Conservation (phyloP, 2,329 filamentous ascomycete genomes). For the Clarireedia paspali region DNA sequence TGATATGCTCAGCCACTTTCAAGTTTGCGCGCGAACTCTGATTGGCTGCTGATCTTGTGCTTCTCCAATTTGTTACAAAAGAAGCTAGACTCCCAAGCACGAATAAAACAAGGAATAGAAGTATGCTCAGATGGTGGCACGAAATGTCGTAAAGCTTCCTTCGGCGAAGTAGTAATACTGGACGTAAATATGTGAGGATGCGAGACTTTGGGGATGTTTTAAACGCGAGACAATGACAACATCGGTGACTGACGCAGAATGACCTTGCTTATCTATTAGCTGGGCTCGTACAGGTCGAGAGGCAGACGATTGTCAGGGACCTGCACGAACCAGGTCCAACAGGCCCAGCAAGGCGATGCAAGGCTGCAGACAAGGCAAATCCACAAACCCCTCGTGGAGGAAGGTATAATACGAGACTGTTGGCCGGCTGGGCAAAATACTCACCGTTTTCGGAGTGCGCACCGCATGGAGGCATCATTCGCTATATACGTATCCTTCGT, state of each 20-base stretch:
- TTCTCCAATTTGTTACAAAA: not conserved
- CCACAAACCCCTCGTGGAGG: not conserved
- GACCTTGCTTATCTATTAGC: no score
- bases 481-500: not conserved
- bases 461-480: not conserved
- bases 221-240: no score
- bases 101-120: no score
- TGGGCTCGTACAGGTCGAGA: not conserved
- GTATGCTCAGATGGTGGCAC: no score
- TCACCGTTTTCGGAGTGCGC: no score
- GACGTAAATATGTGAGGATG: no score
- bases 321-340: not conserved
- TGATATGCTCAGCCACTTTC: slow-evolving; percentile 8
- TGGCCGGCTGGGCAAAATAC: no score
- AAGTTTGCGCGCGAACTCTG: not conserved
- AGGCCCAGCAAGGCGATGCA: not conserved
- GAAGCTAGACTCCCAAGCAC: not conserved
- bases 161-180: no score
- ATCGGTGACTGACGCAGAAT: no score
- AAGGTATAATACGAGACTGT: no score
- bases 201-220: no score
- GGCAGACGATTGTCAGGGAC: not conserved
- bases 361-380: not conserved
- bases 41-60: slow-evolving; percentile 7
- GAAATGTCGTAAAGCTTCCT: no score